Evolutionary conservation across 179 eudicot genomes (phyloP).

Genomic region (Drosera spatulata): DNA sequence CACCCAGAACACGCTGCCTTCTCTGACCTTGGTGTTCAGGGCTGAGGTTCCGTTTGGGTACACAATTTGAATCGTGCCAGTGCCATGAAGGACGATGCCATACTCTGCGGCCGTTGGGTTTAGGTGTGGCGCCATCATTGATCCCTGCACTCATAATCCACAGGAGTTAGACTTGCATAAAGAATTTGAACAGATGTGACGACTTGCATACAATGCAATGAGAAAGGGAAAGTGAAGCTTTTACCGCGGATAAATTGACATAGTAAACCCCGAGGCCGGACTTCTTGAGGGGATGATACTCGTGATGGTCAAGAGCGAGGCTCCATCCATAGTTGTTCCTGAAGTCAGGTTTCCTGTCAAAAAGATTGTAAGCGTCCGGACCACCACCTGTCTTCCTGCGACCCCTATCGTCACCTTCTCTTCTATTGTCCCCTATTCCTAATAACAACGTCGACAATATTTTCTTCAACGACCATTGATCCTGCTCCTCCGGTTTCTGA

Average conservation of each 20-base stretch:
- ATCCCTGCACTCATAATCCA: slow-evolving; percentile 32
- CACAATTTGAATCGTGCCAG: slow-evolving; percentile 62
- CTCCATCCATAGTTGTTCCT: slow-evolving; percentile 75
- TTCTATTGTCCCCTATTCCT: slow-evolving; percentile 4
- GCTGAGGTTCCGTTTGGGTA: slow-evolving; percentile 75
- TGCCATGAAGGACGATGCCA: slow-evolving; percentile 58
- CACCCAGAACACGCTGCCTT: slow-evolving; percentile 74
- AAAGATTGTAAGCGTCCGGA: slow-evolving; percentile 56
- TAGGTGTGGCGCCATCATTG: slow-evolving; percentile 94
- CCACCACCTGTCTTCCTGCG: not conserved
- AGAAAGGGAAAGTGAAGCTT: not conserved
- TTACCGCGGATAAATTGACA: slow-evolving; percentile 86
- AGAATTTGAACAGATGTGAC: no score
- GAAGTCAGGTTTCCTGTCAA: slow-evolving; percentile 44
- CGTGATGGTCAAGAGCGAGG: slow-evolving; percentile 42
- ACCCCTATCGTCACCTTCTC: not conserved
- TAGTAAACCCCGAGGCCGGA: slow-evolving; percentile 53
- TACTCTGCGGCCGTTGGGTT: slow-evolving; percentile 80
- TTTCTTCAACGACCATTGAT: slow-evolving; percentile 38
- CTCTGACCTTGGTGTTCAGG: slow-evolving; percentile 44
- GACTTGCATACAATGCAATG: not conserved
- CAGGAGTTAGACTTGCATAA: no score
- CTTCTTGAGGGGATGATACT: slow-evolving; percentile 44
- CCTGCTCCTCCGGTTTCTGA: slow-evolving; percentile 10
- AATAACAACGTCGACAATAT: slow-evolving; percentile 26